Evolutionary conservation across 495 filamentous ascomycete species (phyloP).

Genomic region (Neurospora sp.): DNA sequence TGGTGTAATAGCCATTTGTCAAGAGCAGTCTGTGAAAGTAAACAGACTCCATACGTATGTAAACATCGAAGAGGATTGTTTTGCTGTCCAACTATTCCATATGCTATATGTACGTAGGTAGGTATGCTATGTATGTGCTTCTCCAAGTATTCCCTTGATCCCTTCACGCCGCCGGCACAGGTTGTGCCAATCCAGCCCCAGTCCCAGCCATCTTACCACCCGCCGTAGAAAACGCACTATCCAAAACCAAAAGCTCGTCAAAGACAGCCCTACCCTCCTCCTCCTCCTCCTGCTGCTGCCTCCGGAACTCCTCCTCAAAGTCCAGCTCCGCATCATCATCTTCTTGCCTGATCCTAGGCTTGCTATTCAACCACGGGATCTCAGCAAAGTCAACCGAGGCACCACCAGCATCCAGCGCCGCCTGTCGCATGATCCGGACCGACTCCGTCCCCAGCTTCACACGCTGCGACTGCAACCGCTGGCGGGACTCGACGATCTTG

Average conservation of each 20-base stretch:
- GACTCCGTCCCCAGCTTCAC: conserved; percentile 7
- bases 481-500: conserved; percentile 2
- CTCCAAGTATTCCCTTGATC: not conserved
- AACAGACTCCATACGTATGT: not conserved
- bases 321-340: not conserved
- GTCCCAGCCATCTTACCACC: not conserved
- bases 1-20: not conserved
- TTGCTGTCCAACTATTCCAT: not conserved
- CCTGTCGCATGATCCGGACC: conserved; percentile 19
- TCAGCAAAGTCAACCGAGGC: conserved; percentile 13
- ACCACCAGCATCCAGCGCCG: conserved; percentile 10
- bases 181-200: not conserved
- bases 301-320: not conserved
- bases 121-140: not conserved
- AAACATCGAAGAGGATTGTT: not conserved
- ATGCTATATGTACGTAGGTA: not conserved
- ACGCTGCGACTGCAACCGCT: conserved; percentile 8
- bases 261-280: not conserved
- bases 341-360: not conserved
- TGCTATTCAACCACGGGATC: conserved; percentile 12
- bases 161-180: not conserved
- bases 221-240: not conserved
- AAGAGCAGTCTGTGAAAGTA: not conserved
- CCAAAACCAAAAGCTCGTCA: not conserved
- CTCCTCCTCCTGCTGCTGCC: not conserved